A percentile compares a stretch with the other conserved stretches of the same genome.
Conservation (phyloP, 2,329 filamentous ascomycete species). For the Chalara sp. region DNA sequence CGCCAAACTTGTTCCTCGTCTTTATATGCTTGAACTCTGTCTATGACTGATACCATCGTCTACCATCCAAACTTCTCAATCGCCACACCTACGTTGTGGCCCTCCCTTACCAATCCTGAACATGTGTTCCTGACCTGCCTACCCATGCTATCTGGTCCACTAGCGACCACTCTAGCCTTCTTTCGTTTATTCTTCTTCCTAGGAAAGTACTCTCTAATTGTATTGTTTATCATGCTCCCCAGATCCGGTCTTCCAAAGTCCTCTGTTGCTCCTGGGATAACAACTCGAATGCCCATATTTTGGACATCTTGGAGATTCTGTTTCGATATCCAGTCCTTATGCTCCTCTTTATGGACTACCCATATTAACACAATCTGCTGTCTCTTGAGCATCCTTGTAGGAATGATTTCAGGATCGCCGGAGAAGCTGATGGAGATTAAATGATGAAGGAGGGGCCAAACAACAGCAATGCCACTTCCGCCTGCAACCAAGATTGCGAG, state of each 20-base stretch:
- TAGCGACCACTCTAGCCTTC: constrained; percentile 47
- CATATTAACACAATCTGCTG: constrained; percentile 47
- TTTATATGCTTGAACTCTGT: too few relatives aligned
- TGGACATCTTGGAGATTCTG: constrained; percentile 42
- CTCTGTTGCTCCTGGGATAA: constrained; percentile 47
- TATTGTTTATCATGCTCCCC: constrained; percentile 32
- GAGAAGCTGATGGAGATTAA: constrained; percentile 25
- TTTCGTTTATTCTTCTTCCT: constrained; percentile 32
- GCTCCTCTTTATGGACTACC: constrained; percentile 47
- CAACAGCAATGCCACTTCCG: constrained; percentile 58
- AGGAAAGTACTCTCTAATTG: constrained; percentile 26
- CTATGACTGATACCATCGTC: neutral
- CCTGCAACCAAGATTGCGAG: constrained; percentile 52
- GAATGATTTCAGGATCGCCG: constrained; percentile 15
- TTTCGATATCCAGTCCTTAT: constrained; percentile 46
- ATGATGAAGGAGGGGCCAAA: constrained; percentile 53
- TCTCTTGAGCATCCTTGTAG: constrained; percentile 13
- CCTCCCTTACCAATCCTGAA: constrained; percentile 39
- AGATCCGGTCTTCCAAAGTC: constrained; percentile 49
- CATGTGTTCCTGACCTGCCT: constrained; percentile 52
- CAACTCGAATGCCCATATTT: constrained; percentile 41
- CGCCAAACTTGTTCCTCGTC: too few relatives aligned
- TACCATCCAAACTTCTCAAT: constrained; percentile 67
- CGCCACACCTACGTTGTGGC: constrained; percentile 42
- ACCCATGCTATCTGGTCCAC: constrained; percentile 56